Conservation (phyloP, 176 grass and related monocot genomes). For the Poa pratensis region DNA sequence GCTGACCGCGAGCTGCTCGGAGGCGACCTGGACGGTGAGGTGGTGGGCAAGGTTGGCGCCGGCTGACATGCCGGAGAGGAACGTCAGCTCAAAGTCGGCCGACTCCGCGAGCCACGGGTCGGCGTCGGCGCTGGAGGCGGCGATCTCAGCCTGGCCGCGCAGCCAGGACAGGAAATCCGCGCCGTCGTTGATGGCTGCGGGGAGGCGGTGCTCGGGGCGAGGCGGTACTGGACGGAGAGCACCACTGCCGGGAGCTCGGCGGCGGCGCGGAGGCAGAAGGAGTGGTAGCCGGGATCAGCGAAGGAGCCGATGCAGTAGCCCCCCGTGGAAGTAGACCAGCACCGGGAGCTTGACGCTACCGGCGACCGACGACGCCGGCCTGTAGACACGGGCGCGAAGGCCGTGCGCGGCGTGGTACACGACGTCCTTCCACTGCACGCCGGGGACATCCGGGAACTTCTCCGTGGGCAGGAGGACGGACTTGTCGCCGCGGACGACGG, state of each 20-base stretch:
- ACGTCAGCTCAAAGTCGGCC: slow-evolving; percentile 43
- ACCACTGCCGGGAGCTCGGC: slow-evolving; percentile 40
- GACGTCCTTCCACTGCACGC: slow-evolving; percentile 45
- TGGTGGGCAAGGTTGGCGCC: slow-evolving; percentile 59
- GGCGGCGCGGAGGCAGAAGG: slow-evolving; percentile 37
- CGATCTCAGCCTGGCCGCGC: not conserved
- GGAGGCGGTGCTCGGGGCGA: slow-evolving; percentile 65
- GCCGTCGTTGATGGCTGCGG: slow-evolving; percentile 56
- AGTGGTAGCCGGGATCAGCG: slow-evolving; percentile 23
- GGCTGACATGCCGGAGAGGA: slow-evolving; percentile 57
- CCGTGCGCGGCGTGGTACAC: slow-evolving; percentile 10
- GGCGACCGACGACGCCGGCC: not conserved
- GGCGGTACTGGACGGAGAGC: slow-evolving; percentile 65
- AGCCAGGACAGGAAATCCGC: slow-evolving; percentile 33
- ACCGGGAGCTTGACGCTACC: slow-evolving; percentile 38
- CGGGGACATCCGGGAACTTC: not conserved
- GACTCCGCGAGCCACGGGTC: slow-evolving; percentile 52
- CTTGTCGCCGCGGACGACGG: slow-evolving; percentile 34
- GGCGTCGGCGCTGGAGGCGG: not conserved
- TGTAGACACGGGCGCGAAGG: slow-evolving; percentile 19
- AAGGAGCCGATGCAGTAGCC: slow-evolving; percentile 37
- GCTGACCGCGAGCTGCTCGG: not conserved
- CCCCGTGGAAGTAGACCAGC: slow-evolving; percentile 48
- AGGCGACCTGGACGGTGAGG: slow-evolving; percentile 44
- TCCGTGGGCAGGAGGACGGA: not conserved